Evolutionary conservation across 2,329 filamentous ascomycete species (phyloP), one percentile per base, ranked within the genome.

Genomic region (Aureobasidium musti): DNA sequence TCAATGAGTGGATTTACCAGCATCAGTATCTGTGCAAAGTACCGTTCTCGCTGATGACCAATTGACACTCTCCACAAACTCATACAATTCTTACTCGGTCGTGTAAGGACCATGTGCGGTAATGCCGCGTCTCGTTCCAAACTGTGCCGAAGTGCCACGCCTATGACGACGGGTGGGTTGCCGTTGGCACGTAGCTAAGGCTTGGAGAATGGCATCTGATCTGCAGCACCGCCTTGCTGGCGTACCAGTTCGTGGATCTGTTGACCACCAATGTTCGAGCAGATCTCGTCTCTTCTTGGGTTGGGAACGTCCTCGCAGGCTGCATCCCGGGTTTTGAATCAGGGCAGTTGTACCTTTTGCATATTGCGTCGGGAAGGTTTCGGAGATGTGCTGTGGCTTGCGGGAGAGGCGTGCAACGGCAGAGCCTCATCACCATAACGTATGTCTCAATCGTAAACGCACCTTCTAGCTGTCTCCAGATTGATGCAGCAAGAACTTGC

Each of bases 361-460:
- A 35, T 30, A 26, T 60, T 19, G 56, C 28, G 28, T 47, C 11
- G 21, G 17, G 28, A 60, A 60, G 41, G 21, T 60, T 60, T n/a
- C 28, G 39, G 41, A 60, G n/a, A 45, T 33, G n/a, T 23, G 33
- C 23, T 39, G 59, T 60, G 56, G 56, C 56, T 60, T 60, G 39
- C 37, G 37, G 37, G 54, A 41, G 30, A 3, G 43, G 39, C 57
- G 28, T 49, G 23, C 45, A 50, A 50, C 30, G 43, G 43, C n/a
- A 26, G 59, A 63, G 59, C 59, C 59, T 63, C 30, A 26, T 33
- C 17, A 23, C n/a, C 30, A n/a, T 63, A 33, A 28, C 41, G 56
- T 35, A 63, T 50, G 59, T 49, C 59, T 63, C 33, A 37, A 23
- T 19, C 21, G 11, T n/a, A 37, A n/a, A 4, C 14, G 21, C 21